These are phyloP conservation scores for Rubia tinctorum DNA, from an alignment of 305 asterid genomes.

Conservation along the genomic window DNA sequence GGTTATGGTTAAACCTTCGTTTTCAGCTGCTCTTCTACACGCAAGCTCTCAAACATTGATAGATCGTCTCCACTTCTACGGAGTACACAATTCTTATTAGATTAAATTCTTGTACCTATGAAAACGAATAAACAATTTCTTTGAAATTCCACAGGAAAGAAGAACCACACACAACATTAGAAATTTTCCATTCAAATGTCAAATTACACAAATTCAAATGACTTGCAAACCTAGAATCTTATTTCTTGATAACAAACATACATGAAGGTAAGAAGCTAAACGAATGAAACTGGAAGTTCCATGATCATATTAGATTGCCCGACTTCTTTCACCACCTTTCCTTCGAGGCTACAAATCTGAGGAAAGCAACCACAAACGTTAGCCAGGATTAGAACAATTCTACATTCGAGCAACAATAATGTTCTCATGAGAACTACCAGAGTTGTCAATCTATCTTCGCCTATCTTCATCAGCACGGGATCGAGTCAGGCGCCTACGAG, in stretches of 20 bases:
- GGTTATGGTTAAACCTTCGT: not conserved
- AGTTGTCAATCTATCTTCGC: slow-evolving; percentile 25
- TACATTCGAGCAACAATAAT: not conserved
- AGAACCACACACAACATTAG: not conserved
- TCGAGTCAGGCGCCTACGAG: slow-evolving; percentile 58
- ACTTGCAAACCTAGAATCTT: not conserved
- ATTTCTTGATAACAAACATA: not conserved
- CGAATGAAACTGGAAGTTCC: not conserved
- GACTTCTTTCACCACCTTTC: not conserved
- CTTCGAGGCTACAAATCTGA: not conserved
- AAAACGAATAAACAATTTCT: not conserved
- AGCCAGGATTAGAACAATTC: not conserved
- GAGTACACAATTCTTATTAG: too few species aligned
- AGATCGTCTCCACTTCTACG: too few species aligned
- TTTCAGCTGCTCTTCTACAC: not conserved
- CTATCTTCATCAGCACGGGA: slow-evolving; percentile 51
- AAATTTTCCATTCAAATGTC: not conserved
- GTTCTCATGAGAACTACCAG: slow-evolving; percentile 22
- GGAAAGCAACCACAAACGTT: slow-evolving; percentile 9
- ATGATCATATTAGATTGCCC: not conserved
- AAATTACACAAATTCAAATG: not conserved
- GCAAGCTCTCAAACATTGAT: not conserved
- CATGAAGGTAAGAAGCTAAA: not conserved
- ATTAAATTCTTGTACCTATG: not conserved
- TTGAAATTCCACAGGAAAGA: not conserved